These are phyloP conservation scores for Mesotaenium endlicherianum DNA, from an alignment of 139 green algal genomes.

Conservation along the genomic window DNA sequence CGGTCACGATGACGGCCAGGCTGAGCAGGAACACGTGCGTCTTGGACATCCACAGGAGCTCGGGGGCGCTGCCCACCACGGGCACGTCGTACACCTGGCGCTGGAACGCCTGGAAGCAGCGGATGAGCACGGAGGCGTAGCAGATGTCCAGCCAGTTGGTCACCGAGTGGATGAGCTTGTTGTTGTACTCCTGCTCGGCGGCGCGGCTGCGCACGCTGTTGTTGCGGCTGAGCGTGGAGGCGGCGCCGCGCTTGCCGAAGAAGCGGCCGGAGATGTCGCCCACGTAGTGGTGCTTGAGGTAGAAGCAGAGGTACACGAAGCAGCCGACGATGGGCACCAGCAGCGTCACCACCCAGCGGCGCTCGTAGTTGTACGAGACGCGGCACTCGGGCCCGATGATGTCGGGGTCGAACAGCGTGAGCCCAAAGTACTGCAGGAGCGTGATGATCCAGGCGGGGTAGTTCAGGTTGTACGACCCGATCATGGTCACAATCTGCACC, in stretches of 20 bases:
- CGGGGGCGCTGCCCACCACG: background rate
- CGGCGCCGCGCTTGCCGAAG: background rate
- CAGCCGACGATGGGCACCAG: background rate
- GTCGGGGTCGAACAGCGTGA: background rate
- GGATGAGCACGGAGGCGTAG: background rate
- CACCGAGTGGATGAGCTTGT: background rate
- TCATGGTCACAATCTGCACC: conserved; percentile 10
- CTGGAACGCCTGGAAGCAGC: background rate
- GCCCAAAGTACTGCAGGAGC: background rate
- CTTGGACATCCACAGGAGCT: background rate
- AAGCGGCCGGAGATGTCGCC: background rate
- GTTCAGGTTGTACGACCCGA: conserved; percentile 2
- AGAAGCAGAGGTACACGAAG: background rate
- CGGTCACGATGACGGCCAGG: background rate
- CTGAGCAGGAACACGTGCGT: background rate
- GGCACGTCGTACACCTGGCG: background rate
- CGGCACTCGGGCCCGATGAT: background rate
- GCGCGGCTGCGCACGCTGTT: too few relatives aligned
- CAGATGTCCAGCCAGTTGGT: conserved; percentile 10
- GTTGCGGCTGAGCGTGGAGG: background rate
- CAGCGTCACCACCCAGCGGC: background rate
- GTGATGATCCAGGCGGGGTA: background rate
- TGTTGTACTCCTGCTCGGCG: background rate
- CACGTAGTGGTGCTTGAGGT: background rate
- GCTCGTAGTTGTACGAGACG: background rate